Conservation (phyloP, 495 filamentous ascomycete species). For the Pseudomonodictys pantanalensis region DNA sequence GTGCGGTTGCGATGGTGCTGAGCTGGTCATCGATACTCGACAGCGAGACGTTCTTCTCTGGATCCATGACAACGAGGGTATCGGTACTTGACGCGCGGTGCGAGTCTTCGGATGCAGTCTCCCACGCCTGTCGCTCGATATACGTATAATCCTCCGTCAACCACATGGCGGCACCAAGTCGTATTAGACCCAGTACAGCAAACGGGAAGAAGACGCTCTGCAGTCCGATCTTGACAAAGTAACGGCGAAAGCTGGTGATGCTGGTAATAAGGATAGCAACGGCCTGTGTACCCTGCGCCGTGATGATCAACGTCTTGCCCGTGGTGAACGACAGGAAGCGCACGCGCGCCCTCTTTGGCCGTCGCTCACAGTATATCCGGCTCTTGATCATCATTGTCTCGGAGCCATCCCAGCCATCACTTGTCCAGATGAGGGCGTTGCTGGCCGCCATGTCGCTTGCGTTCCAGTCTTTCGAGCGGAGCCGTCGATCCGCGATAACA, state of each 20-base stretch:
- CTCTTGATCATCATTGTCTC: constrained; percentile 12
- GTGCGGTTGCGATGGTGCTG: neutral
- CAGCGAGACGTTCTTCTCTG: neutral
- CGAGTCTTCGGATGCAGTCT: neutral
- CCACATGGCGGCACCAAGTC: constrained; percentile 1
- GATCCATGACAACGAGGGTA: neutral
- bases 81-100: neutral
- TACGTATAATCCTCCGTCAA: constrained; percentile 10
- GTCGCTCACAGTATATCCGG: constrained; percentile 3
- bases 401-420: constrained; percentile 7
- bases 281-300: constrained; percentile 1
- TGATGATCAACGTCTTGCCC: constrained; percentile 4
- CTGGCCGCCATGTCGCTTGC: constrained; percentile 1
- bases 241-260: constrained; percentile 3
- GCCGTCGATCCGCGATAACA: constrained; percentile 19
- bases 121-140: neutral
- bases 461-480: constrained; percentile 3
- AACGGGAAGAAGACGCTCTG: constrained; percentile 11
- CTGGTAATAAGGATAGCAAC: neutral
- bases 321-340: neutral
- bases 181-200: constrained; percentile 2
- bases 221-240: neutral
- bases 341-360: neutral
- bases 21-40: neutral
- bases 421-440: constrained; percentile 9